Percentiles rank a stretch among this genome's conserved stretches.
These are phyloP conservation scores for Exidia glandulosa DNA, from an alignment of 768 basidiomycete genomes.

Conservation along the genomic window DNA sequence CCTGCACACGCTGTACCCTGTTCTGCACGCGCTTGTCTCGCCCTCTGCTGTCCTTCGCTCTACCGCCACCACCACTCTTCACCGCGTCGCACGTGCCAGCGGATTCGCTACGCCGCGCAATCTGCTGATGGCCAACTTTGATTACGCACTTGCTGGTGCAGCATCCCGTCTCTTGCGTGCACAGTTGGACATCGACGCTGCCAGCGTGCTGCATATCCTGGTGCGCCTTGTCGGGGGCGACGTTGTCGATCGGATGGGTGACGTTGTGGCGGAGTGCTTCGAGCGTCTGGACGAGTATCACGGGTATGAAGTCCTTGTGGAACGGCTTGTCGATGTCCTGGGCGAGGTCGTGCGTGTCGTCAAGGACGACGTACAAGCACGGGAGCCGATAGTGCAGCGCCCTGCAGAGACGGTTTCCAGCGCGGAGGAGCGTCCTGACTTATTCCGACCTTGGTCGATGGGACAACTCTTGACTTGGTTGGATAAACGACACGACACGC, in stretches of 20 bases:
- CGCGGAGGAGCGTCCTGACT: neutral
- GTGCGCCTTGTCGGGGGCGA: constrained; percentile 78
- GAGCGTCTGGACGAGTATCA: constrained; percentile 94
- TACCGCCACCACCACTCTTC: constrained; percentile 65
- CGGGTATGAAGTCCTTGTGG: constrained; percentile 78
- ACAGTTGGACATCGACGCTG: constrained; percentile 79
- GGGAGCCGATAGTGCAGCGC: constrained; percentile 1
- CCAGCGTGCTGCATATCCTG: constrained; percentile 76
- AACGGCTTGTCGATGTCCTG: constrained; percentile 79
- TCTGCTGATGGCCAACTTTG: constrained; percentile 86
- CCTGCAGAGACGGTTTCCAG: neutral
- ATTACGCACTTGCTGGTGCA: constrained; percentile 88
- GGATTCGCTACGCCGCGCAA: constrained; percentile 87
- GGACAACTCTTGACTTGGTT: constrained; percentile 53
- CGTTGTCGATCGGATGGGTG: constrained; percentile 80
- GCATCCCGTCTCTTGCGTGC: constrained; percentile 70
- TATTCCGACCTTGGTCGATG: constrained; percentile 7
- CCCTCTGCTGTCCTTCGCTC: constrained; percentile 52
- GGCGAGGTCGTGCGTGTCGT: constrained; percentile 76
- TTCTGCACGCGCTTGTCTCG: constrained; percentile 79
- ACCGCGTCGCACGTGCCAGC: constrained; percentile 56
- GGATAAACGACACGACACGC: constrained; percentile 31
- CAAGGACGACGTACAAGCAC: constrained; percentile 37
- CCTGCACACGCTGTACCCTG: constrained; percentile 70
- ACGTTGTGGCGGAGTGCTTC: constrained; percentile 95